These are phyloP conservation scores for Catunica adiposa DNA, from an alignment of 2,329 filamentous ascomycete genomes.

Conservation along the genomic window DNA sequence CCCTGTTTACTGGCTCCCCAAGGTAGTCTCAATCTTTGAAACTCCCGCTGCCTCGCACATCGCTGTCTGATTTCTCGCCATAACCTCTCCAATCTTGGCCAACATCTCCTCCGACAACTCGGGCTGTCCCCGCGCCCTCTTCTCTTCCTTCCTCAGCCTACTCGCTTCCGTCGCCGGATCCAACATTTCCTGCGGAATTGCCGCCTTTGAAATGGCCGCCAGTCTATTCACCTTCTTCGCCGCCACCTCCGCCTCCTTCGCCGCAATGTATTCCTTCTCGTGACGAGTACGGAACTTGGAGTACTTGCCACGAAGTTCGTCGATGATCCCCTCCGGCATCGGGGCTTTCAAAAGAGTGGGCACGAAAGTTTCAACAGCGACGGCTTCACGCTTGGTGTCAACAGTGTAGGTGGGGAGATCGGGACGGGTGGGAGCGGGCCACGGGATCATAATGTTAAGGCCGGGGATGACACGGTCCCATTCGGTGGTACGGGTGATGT, in stretches of 20 bases:
- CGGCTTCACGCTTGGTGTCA: constrained; percentile 63
- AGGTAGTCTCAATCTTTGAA: constrained; percentile 6
- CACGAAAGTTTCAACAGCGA: constrained; percentile 58
- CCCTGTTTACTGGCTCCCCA: constrained; percentile 7
- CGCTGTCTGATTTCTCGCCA: constrained; percentile 35
- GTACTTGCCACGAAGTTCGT: constrained; percentile 75
- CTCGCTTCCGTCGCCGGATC: constrained; percentile 45
- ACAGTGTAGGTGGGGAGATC: constrained; percentile 35
- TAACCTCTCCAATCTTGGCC: constrained; percentile 44
- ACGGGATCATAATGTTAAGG: constrained; percentile 57
- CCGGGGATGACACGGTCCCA: constrained; percentile 49
- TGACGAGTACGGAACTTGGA: constrained; percentile 68
- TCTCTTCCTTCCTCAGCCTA: constrained; percentile 34
- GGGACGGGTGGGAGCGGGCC: constrained; percentile 48
- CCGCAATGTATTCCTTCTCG: constrained; percentile 52
- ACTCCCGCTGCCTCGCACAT: constrained; percentile 13
- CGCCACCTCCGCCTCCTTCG: constrained; percentile 43
- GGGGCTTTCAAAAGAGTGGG: constrained; percentile 64
- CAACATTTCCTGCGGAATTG: constrained; percentile 25
- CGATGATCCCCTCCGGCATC: constrained; percentile 60
- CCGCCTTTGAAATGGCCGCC: constrained; percentile 16
- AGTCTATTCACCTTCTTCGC: constrained; percentile 23
- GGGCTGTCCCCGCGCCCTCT: constrained; percentile 37
- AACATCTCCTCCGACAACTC: constrained; percentile 42
- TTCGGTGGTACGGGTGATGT: constrained; percentile 26